Conservation (phyloP, 202 grass and related monocot genomes). For the Schoenoplectus tabernaemontani region DNA sequence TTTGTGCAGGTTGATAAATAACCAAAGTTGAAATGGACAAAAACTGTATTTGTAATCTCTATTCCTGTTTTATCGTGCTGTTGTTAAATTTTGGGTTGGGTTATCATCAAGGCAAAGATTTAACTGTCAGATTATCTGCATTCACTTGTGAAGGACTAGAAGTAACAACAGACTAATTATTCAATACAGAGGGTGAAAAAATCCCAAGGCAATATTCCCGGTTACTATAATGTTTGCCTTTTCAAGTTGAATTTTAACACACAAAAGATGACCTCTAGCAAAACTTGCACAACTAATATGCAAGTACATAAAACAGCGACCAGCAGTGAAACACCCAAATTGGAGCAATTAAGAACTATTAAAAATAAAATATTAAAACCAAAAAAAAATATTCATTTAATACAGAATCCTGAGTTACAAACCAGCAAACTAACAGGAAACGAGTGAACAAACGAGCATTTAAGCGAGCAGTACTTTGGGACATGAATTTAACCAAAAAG, state of each 20-base stretch:
- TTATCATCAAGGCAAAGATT: background rate
- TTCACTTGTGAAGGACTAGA: background rate
- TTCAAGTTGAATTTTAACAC: background rate
- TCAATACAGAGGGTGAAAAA: too few species aligned
- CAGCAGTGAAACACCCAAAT: background rate
- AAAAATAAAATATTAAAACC: background rate
- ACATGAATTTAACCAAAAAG: background rate
- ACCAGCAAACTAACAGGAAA: background rate
- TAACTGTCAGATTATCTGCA: too few species aligned
- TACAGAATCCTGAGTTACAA: background rate
- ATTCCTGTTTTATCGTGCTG: background rate
- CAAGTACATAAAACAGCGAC: background rate
- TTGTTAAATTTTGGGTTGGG: background rate
- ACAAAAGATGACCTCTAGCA: too few species aligned
- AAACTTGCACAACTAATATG: background rate
- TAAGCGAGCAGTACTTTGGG: background rate
- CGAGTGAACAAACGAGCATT: too few species aligned
- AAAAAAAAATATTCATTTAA: background rate
- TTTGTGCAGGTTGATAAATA: background rate
- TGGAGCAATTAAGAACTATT: background rate
- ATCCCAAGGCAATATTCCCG: too few species aligned
- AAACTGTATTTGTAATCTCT: background rate
- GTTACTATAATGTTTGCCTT: background rate
- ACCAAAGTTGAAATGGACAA: background rate
- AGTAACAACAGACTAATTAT: background rate